Percentiles rank a stretch among this genome's conserved stretches.
Conservation (phyloP, 352 stramenopile species). For the Phytophthora sp. region DNA sequence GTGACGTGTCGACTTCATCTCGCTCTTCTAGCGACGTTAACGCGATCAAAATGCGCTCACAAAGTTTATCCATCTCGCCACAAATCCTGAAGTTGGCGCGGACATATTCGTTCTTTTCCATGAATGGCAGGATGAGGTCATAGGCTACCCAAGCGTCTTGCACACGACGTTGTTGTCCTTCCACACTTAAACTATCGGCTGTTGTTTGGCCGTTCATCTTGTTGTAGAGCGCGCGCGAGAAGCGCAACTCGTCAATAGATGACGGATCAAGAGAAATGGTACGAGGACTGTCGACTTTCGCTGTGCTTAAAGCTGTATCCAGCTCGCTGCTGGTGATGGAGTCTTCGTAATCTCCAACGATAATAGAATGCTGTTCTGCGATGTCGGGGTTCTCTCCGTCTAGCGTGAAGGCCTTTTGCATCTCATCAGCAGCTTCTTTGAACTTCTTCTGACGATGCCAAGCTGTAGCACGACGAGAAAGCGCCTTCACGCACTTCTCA, state of each 20-base stretch:
- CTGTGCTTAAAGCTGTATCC: conserved; percentile 14
- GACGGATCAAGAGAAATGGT: not conserved
- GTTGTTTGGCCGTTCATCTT: conserved; percentile 45
- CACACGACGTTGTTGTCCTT: conserved; percentile 3
- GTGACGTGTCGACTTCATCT: not conserved
- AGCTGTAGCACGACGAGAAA: conserved; percentile 64
- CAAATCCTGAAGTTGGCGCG: conserved; percentile 64
- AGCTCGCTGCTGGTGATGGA: conserved; percentile 44
- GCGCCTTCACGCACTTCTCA: conserved; percentile 65
- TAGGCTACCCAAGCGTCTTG: conserved; percentile 49
- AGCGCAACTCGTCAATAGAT: conserved; percentile 51
- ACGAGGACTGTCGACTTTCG: not conserved
- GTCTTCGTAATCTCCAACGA: conserved; percentile 80
- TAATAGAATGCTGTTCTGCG: conserved; percentile 71
- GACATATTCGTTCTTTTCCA: conserved; percentile 53
- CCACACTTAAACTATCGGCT: not conserved
- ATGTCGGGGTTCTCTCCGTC: conserved; percentile 66
- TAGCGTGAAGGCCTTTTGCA: conserved; percentile 52
- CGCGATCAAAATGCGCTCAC: conserved; percentile 38
- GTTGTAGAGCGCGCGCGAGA: conserved; percentile 50
- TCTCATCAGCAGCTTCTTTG: conserved; percentile 57
- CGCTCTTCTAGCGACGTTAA: not conserved
- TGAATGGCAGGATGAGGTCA: conserved; percentile 56
- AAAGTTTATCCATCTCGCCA: conserved; percentile 53
- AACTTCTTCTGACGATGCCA: conserved; percentile 59